A percentile compares a stretch with the other conserved stretches of the same genome.
Evolutionary conservation across 768 basidiomycete genomes (phyloP).

Genomic region (Suillus spraguei): DNA sequence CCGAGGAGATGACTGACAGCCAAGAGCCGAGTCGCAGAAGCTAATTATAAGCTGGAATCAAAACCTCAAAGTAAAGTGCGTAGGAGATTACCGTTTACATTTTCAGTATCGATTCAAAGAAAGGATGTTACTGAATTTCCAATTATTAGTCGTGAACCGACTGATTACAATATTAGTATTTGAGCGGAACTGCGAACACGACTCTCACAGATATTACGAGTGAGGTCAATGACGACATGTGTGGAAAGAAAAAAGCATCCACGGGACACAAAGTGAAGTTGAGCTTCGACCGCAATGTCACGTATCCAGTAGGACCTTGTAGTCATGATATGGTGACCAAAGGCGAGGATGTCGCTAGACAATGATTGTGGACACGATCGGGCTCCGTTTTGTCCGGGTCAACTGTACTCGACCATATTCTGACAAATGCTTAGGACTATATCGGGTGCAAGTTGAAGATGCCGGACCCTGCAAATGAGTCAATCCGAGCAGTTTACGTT

Average conservation of each 20-base stretch:
- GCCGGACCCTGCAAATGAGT: neutral
- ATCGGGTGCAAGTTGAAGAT: constrained; percentile 1
- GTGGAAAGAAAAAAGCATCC: neutral
- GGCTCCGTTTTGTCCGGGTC: neutral
- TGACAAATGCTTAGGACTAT: neutral
- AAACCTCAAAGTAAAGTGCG: neutral
- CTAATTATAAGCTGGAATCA: neutral
- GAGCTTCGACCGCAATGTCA: neutral
- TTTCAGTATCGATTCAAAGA: neutral
- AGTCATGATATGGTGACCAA: neutral
- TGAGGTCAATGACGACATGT: neutral
- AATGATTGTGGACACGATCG: neutral
- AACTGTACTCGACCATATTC: neutral
- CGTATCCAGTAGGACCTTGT: neutral
- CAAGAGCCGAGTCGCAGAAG: neutral
- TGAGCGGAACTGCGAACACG: neutral
- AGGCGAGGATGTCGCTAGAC: neutral
- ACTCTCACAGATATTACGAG: neutral
- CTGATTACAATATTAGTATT: neutral
- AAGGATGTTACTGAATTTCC: neutral
- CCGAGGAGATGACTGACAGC: neutral
- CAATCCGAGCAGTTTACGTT: neutral
- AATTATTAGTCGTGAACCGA: neutral
- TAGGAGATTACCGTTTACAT: neutral
- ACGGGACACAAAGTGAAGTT: neutral